Conservation (phyloP, 495 filamentous ascomycete species). For the Penicillium argentinense region DNA sequence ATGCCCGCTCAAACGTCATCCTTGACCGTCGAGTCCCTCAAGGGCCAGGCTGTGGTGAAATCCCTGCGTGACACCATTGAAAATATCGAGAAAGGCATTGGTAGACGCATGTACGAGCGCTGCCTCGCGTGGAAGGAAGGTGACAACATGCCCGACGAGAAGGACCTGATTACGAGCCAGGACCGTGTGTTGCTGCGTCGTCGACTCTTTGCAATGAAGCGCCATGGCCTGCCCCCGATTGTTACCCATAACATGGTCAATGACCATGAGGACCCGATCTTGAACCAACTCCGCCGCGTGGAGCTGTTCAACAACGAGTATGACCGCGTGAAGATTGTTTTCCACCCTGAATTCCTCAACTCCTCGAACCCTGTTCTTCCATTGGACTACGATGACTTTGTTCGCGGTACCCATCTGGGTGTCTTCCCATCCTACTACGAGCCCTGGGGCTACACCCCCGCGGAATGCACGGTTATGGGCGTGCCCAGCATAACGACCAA, state of each 20-base stretch:
- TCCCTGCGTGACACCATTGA: slow-evolving; percentile 89
- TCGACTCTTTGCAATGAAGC: slow-evolving; percentile 93
- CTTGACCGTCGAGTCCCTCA: slow-evolving; percentile 90
- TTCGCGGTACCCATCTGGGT: slow-evolving; percentile 92
- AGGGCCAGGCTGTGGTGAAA: slow-evolving; percentile 96
- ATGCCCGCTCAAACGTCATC: slow-evolving; percentile 99
- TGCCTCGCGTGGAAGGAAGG: slow-evolving; percentile 94
- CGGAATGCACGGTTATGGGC: slow-evolving; percentile 99
- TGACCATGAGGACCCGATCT: slow-evolving; percentile 86
- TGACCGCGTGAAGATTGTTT: slow-evolving; percentile 95
- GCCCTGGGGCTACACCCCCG: slow-evolving; percentile 98
- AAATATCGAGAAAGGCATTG: slow-evolving; percentile 85
- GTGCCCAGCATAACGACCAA: slow-evolving; percentile 99
- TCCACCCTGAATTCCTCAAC: slow-evolving; percentile 97
- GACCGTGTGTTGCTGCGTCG: slow-evolving; percentile 92
- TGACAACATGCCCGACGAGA: slow-evolving; percentile 87
- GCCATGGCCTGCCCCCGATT: slow-evolving; percentile 83
- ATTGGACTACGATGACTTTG: slow-evolving; percentile 97
- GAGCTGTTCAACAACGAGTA: slow-evolving; percentile 94
- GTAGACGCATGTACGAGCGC: slow-evolving; percentile 90
- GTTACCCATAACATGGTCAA: slow-evolving; percentile 99
- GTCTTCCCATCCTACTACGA: slow-evolving; percentile 98
- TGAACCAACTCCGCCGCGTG: slow-evolving; percentile 94
- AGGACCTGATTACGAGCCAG: slow-evolving; percentile 86
- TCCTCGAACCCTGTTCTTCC: slow-evolving; percentile 93